Base-by-base conservation (phyloP, 768 basidiomycete species). In the Cystobasidium onofrii region DNA sequence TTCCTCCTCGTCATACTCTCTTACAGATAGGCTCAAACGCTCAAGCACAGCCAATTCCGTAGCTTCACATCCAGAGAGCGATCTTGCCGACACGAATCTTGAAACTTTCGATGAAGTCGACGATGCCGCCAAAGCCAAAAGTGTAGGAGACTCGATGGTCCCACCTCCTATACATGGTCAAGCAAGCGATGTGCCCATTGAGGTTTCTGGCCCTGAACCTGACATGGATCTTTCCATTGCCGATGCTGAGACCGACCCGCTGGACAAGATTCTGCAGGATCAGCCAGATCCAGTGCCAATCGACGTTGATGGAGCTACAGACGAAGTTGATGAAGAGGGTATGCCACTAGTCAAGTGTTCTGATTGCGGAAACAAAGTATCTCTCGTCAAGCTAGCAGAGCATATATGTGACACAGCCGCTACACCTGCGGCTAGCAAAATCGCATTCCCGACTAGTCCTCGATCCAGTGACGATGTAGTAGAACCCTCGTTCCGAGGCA, bases 271-370 rank as follows among this genome's bases (percentile, higher is more conserved):
- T n/a, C 18, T 50, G 46, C 39, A 64, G 27, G 63, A 41, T 1
- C 4, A 64, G 25, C 63, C 12, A 34, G 33, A n/a, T 13, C n/a
- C 12, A 29, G 69, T 27, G 15, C 69, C 50, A 2, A 39, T 60
- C 10, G 34, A 44, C 25, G 69, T 9, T 23, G 54, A 36, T n/a
- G 50, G 4, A 34, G 27, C 15, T 25, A 64, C 63, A 46, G 63
- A 64, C 2, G 69, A 71, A 36, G n/a, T 71, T 7, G 64, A 74
- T 23, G 65, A 74, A 50, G 66, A 46, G n/a, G 69, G 69, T 7
- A 74, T 74, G 70, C 73, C 73, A 1, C 67, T 70, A 20, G 73
- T 74, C 41, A 74, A 71, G 31, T 74, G 73, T 36, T 72, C 73
- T 4, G 73, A 74, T 43, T 74, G 70, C 43, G 73, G 73, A 13